Percentiles rank a stretch among this genome's conserved stretches.
Conservation (phyloP, 1,284 basidiomycete species). For the Irpex sp. region DNA sequence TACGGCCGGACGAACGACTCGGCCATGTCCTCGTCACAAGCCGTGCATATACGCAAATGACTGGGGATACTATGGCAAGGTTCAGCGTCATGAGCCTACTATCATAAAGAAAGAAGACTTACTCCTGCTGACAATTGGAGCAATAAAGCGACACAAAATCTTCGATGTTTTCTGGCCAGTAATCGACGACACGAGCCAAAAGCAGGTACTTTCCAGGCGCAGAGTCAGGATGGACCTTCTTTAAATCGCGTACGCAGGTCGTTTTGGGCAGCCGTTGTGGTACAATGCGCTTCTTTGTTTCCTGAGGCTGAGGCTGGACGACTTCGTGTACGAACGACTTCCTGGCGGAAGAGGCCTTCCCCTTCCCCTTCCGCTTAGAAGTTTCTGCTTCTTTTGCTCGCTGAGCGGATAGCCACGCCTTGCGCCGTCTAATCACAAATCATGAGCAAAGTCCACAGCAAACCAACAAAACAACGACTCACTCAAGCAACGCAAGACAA, state of each 20-base stretch:
- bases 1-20: constrained; percentile 44
- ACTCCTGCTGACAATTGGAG: constrained; percentile 49
- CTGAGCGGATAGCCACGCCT: constrained; percentile 14
- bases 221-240: background rate
- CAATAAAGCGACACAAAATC: constrained; percentile 49
- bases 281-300: background rate
- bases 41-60: constrained; percentile 40
- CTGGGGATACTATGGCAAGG: constrained; percentile 36
- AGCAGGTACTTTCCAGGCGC: constrained; percentile 36
- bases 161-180: constrained; percentile 46
- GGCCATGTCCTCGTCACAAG: constrained; percentile 44
- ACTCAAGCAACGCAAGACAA: constrained; percentile 28
- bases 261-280: background rate
- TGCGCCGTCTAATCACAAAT: constrained; percentile 23
- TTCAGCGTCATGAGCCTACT: background rate
- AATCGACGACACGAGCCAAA: constrained; percentile 50
- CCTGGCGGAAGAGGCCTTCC: background rate
- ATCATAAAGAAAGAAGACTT: constrained; percentile 17
- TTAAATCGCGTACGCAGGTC: background rate
- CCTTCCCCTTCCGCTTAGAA: constrained; percentile 4
- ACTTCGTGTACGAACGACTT: background rate
- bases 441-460: background rate
- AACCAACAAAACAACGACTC: constrained; percentile 11
- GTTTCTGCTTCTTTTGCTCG: constrained; percentile 10
- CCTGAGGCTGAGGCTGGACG: too few relatives aligned